Evolutionary conservation across 495 filamentous ascomycete species (phyloP).

Genomic region (Beverwykella pulmonaria): DNA sequence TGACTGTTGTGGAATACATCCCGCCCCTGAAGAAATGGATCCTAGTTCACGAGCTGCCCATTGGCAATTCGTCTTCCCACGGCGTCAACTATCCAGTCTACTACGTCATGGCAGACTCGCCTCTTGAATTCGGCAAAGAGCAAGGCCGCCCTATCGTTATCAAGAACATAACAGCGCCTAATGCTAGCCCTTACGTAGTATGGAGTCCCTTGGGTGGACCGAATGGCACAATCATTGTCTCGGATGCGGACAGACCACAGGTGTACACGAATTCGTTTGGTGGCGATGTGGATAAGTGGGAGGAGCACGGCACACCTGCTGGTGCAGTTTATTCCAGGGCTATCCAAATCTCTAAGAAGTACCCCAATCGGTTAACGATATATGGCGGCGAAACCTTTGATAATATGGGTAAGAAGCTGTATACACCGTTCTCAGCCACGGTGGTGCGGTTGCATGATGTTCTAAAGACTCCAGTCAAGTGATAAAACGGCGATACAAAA

Average conservation of each 20-base stretch:
- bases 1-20: slow-evolving; percentile 58
- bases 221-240: slow-evolving; percentile 52
- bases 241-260: slow-evolving; percentile 52
- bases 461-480: no score
- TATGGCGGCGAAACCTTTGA: slow-evolving; percentile 21
- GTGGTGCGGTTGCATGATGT: slow-evolving; percentile 1
- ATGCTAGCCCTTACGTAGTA: slow-evolving; percentile 45
- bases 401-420: slow-evolving; percentile 6
- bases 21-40: slow-evolving; percentile 64
- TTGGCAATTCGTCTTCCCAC: slow-evolving; percentile 15
- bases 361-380: slow-evolving; percentile 13
- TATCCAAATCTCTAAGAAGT: slow-evolving; percentile 12
- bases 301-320: slow-evolving; percentile 10
- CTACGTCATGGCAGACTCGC: slow-evolving; percentile 55
- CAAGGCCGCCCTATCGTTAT: slow-evolving; percentile 49
- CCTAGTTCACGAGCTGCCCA: slow-evolving; percentile 62
- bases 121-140: slow-evolving; percentile 54
- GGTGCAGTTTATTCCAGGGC: slow-evolving; percentile 14
- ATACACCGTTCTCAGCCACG: slow-evolving; percentile 12
- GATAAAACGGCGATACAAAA: no score
- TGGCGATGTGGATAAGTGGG: slow-evolving; percentile 17
- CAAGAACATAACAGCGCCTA: slow-evolving; percentile 54
- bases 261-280: slow-evolving; percentile 57
- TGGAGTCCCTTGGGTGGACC: slow-evolving; percentile 42
- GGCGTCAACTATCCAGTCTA: slow-evolving; percentile 59